Conservation (phyloP, 2,329 filamentous ascomycete genomes). For the Ceratocystis harringtonii region DNA sequence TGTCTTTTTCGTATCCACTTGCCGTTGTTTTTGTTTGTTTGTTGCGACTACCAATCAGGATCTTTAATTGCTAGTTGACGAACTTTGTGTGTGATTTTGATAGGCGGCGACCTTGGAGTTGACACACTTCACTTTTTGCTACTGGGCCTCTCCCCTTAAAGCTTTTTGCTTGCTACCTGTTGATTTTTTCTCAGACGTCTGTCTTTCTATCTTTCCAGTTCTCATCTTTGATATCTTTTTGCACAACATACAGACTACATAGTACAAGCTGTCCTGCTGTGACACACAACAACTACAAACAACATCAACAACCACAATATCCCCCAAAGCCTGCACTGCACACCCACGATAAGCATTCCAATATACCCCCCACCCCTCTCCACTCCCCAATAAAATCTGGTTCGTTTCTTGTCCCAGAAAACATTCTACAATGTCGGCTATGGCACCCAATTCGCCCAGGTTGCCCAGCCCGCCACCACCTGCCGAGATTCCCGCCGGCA, state of each 20-base stretch:
- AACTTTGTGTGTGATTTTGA: background rate
- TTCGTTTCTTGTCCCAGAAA: too few relatives aligned
- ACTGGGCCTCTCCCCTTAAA: background rate
- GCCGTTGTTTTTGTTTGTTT: conserved; percentile 2
- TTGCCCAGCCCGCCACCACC: conserved; percentile 89
- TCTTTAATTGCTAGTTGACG: background rate
- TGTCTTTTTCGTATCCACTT: conserved; percentile 3
- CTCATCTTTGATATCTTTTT: background rate
- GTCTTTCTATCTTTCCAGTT: background rate
- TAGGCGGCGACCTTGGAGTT: background rate
- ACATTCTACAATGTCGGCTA: conserved; percentile 31
- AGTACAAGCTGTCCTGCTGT: background rate
- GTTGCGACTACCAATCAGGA: conserved; percentile 1
- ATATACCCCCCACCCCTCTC: too few relatives aligned
- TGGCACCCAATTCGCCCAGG: conserved; percentile 67
- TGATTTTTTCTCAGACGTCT: background rate
- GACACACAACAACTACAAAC: background rate
- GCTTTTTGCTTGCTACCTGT: background rate
- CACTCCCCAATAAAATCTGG: too few relatives aligned
- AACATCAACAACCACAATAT: background rate
- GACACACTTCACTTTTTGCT: background rate
- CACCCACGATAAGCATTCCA: background rate
- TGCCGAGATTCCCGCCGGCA: conserved; percentile 81
- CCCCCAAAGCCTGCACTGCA: background rate
- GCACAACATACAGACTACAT: background rate